Base-by-base conservation (phyloP, 2,329 filamentous ascomycete genomes). In the Colletotrichum agaves region DNA sequence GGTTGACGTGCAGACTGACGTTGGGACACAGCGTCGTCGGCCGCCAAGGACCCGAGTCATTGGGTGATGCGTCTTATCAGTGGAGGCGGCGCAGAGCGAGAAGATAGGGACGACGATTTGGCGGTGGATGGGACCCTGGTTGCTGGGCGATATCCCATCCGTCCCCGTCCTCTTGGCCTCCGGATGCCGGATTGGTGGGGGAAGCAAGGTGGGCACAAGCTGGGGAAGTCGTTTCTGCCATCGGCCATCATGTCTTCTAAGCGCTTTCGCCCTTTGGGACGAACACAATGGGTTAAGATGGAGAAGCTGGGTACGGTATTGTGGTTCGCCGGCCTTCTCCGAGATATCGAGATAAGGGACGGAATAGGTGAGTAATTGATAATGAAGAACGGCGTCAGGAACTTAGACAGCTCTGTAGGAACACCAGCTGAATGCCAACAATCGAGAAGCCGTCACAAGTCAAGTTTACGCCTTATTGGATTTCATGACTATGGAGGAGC, bases 51-150 rank as follows among this genome's bases (percentile, higher is more conserved):
- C n/a, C 64, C 61, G 61, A 63, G 33, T 59, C 53, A 67, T 67
- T 67, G 64, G 64, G 41, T 23, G 33, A 17, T 27, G n/a, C 17
- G 37, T 31, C 52, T 67, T 67, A 67, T 67, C 64, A 64, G 64
- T 64, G 64, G 64, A 64, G 46, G 61, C 46, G 31, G 23, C 47
- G 53, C 46, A 41, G 33, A 39, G 21, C 64, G 39, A 39, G 46
- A 63, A 64, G 64, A 67, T 67, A 64, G 46, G 39, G 21, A 49
- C 41, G 17, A 21, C 11, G 6, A 53, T 35, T n/a, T 47, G 21
- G 21, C 39, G 44, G 39, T 37, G 31, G 23, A 52, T 35, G 31
- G 23, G 23, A 31, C 39, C 39, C 47, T 31, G 33, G 46, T 53
- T 37, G 64, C 61, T 46, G 64, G 64, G 64, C 64, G 46, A 41